Conservation (phyloP, 2,329 filamentous ascomycete species). For the Chaetomiaceae sp. region DNA sequence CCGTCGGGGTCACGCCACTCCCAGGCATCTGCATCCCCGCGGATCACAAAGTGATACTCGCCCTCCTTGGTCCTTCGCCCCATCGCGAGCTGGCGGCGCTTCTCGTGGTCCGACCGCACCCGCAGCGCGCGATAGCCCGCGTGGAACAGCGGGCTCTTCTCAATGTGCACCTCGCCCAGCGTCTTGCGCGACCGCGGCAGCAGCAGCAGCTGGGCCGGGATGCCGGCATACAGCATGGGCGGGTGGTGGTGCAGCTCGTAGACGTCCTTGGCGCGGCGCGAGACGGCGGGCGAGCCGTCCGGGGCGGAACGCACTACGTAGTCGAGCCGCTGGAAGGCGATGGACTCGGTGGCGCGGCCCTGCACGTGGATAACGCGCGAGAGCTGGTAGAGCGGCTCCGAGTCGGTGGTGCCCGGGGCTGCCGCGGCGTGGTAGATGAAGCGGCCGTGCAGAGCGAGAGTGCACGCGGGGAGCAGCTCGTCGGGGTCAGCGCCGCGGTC, state of each 20-base stretch:
- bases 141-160: conserved; percentile 10
- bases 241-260: not conserved
- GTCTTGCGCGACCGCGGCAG: conserved; percentile 5
- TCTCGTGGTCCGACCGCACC: not conserved
- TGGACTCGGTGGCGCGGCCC: conserved; percentile 6
- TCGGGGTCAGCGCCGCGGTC: conserved; percentile 10
- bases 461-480: conserved; percentile 12
- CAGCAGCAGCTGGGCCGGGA: conserved; percentile 1
- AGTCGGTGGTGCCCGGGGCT: not conserved
- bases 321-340: conserved; percentile 18
- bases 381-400: conserved; percentile 16
- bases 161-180: conserved; percentile 6
- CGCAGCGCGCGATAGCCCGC: conserved; percentile 8
- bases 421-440: conserved; percentile 8
- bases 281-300: not conserved
- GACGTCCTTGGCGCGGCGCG: not conserved
- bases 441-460: conserved; percentile 15
- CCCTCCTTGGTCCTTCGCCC: conserved; percentile 3
- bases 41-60: conserved; percentile 10
- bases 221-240: not conserved
- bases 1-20: conserved; percentile 8
- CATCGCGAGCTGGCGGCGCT: not conserved
- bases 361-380: conserved; percentile 15
- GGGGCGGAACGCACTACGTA: conserved; percentile 5
- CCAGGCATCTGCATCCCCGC: not conserved